These are phyloP conservation scores for Xylaria palmicola DNA, from an alignment of 495 filamentous ascomycete species.

Conservation along the genomic window DNA sequence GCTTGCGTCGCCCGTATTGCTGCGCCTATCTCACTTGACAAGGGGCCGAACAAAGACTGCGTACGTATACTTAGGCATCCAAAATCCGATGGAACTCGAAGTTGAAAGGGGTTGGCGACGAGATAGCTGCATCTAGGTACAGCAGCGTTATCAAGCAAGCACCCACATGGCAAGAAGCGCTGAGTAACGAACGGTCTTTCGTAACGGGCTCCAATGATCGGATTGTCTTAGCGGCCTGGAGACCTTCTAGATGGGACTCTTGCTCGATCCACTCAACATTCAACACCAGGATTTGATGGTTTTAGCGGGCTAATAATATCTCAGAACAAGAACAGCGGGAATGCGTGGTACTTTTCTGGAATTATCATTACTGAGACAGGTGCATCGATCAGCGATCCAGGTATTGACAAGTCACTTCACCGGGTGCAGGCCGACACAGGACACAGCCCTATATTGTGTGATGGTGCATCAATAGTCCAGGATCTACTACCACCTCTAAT, in stretches of 20 bases:
- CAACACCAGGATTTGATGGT: background rate
- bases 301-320: background rate
- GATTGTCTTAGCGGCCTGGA: background rate
- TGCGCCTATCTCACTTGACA: background rate
- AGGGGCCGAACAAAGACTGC: background rate
- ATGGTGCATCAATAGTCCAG: background rate
- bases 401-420: background rate
- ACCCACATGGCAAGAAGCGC: no score
- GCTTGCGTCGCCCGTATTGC: conserved; percentile 2
- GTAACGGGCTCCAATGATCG: no score
- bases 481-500: background rate
- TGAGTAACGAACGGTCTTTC: no score
- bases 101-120: background rate
- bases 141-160: no score
- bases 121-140: no score
- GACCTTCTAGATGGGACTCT: background rate
- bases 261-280: no score
- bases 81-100: background rate
- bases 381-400: background rate
- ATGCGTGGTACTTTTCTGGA: conserved; percentile 13
- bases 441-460: conserved; percentile 11
- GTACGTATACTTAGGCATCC: background rate
- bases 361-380: background rate
- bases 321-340: background rate
- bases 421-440: background rate